These are phyloP conservation scores for Suillus decipiens DNA, from an alignment of 768 basidiomycete species.

Conservation along the genomic window DNA sequence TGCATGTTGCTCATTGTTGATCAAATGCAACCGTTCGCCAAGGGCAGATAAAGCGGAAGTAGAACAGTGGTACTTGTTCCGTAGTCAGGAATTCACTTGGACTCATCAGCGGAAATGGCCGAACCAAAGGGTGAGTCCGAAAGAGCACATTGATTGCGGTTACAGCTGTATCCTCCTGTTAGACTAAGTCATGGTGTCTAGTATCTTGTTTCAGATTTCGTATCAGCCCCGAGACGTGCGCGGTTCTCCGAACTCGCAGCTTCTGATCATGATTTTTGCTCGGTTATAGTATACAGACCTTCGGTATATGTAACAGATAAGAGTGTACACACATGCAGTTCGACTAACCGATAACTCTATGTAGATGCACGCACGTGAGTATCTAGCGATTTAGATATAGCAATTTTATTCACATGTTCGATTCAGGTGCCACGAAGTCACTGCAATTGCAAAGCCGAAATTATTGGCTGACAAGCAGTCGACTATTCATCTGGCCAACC, in stretches of 20 bases:
- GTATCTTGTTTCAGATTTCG: neutral
- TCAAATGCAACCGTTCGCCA: neutral
- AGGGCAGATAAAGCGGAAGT: neutral
- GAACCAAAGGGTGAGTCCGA: neutral
- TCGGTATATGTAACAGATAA: slow-evolving; percentile 7
- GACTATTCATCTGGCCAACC: neutral
- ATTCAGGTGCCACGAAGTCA: neutral
- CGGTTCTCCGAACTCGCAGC: neutral
- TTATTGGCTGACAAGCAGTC: neutral
- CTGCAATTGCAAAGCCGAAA: neutral
- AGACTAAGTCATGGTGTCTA: neutral
- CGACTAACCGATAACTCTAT: neutral
- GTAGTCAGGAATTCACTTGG: neutral
- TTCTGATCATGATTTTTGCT: neutral
- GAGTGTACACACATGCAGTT: neutral
- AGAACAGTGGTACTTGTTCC: neutral
- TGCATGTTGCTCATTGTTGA: neutral
- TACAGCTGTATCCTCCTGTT: neutral
- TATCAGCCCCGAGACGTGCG: neutral
- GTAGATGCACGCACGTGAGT: slow-evolving; percentile 1
- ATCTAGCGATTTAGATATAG: neutral
- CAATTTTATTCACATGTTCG: neutral
- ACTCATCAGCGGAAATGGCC: neutral
- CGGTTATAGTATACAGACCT: neutral
- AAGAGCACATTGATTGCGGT: neutral